These are phyloP conservation scores for Cryptosporidium felis DNA, from an alignment of 169 alveolate species.

Conservation along the genomic window DNA sequence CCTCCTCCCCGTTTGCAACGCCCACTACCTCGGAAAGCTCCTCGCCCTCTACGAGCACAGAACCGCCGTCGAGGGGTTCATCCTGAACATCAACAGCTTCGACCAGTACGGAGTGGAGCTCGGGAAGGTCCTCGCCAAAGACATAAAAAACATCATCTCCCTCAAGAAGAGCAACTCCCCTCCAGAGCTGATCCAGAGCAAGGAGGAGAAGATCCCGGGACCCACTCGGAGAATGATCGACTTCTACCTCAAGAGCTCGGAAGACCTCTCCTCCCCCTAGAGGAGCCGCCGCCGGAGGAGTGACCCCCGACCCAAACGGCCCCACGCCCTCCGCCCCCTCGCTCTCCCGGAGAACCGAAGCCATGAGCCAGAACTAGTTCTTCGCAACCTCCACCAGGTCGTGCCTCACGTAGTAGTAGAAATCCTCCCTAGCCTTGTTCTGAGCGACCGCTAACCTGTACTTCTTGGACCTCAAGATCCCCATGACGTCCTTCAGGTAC, in stretches of 20 bases:
- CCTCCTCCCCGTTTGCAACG: slow-evolving; percentile 85
- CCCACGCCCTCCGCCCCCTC: too few relatives aligned
- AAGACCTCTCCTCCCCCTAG: too few relatives aligned
- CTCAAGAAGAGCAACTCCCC: slow-evolving; percentile 37
- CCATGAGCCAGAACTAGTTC: too few relatives aligned
- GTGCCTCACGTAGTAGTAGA: slow-evolving; percentile 46
- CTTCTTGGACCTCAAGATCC: slow-evolving; percentile 31
- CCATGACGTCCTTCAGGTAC: slow-evolving; percentile 44
- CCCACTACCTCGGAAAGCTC: slow-evolving; percentile 92
- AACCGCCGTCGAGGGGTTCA: slow-evolving; percentile 95
- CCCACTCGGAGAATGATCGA: slow-evolving; percentile 71
- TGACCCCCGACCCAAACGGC: too few relatives aligned
- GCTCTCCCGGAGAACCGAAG: too few relatives aligned
- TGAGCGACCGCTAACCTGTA: slow-evolving; percentile 56
- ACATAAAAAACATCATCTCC: slow-evolving; percentile 72
- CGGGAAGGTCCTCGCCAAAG: slow-evolving; percentile 87
- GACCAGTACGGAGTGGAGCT: slow-evolving; percentile 98
- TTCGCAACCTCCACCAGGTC: too few relatives aligned
- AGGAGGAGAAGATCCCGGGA: slow-evolving; percentile 66
- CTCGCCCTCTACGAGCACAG: slow-evolving; percentile 98
- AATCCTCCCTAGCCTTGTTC: slow-evolving; percentile 49
- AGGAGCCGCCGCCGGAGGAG: too few relatives aligned
- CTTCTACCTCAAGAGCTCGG: slow-evolving; percentile 53
- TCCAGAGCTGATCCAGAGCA: slow-evolving; percentile 30
- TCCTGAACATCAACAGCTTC: slow-evolving; percentile 95